phyloP scores from a whole-genome alignment of 225 moss, liverwort and hornwort species.

The Pseudisothecium myosuroides region DNA sequence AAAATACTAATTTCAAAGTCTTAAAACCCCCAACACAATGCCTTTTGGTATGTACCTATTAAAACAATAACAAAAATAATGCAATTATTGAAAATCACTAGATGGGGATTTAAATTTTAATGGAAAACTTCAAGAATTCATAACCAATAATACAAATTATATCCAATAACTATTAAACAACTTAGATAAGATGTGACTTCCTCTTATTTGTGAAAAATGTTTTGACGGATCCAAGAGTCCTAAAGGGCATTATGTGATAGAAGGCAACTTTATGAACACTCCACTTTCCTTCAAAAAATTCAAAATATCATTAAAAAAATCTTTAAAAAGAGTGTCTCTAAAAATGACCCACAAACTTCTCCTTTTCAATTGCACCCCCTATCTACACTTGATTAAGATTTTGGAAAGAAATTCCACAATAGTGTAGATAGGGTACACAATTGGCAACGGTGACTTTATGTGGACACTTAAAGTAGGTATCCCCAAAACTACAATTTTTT shows the following conservation, averaged over 20 bases:
- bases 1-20: background rate
- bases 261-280: background rate
- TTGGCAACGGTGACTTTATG: fast-evolving
- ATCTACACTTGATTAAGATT: background rate
- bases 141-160: background rate
- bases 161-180: background rate
- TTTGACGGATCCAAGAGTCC: background rate
- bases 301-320: background rate
- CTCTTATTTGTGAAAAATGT: background rate
- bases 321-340: background rate
- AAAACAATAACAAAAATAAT: background rate
- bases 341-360: background rate
- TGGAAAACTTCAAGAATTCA: background rate
- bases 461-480: background rate
- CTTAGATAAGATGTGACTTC: background rate
- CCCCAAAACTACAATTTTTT: fast-evolving
- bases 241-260: background rate
- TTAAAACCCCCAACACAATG: background rate
- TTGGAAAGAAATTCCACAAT: background rate
- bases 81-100: background rate
- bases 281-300: background rate
- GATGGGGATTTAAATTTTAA: background rate
- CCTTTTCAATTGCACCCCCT: background rate
- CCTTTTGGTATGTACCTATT: background rate
- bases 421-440: background rate